Evolutionary conservation across 2,329 filamentous ascomycete species (phyloP), one percentile per base, ranked within the genome.

Genomic region (Penicillium sp.): DNA sequence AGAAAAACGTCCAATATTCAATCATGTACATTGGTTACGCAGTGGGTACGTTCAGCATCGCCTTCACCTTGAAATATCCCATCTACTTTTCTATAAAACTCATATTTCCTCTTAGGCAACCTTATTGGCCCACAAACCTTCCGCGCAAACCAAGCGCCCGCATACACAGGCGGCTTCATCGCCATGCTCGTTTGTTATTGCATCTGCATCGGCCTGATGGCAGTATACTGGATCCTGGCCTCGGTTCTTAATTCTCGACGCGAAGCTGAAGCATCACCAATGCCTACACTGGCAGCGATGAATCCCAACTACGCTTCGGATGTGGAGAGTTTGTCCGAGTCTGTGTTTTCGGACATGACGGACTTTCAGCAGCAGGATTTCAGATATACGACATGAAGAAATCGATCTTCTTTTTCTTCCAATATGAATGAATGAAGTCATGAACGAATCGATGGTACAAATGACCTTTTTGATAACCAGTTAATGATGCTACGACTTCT

Each of bases 81-180:
- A 14, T 24, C 24, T 28, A 45, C 3, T 18, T 18, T 14, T 16
- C 12, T 28, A 52, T 14, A 20, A 14, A 16, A 24, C 11, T n/a
- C n/a, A 24, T n/a, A 42, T 40, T 16, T 42, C 11, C 16, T 23
- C 23, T 35, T 38, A 62, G 64, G 72, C 3, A 76, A 76, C 57
- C 60, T 77, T 1, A 75, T 77, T 50, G 75, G 74, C 0, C 74
- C 74, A 1, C 74, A 76, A 60, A 75, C 72, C 0, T 77, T 77
- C 58, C 66, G 69, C 16, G 65, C 65, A 12, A 65, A 68, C 24
- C 71, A 77, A 53, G 73, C 73, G 1, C 74, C 74, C 1, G 68
- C 63, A 43, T 75, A 75, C 50, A 72, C 67, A 1, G 67, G 68
- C 7, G 70, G 71, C 2, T 70, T 74, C 23, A 60, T 71, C 24